phyloP scores from a whole-genome alignment of 305 asterid genomes.

The Salvia sclarea region DNA sequence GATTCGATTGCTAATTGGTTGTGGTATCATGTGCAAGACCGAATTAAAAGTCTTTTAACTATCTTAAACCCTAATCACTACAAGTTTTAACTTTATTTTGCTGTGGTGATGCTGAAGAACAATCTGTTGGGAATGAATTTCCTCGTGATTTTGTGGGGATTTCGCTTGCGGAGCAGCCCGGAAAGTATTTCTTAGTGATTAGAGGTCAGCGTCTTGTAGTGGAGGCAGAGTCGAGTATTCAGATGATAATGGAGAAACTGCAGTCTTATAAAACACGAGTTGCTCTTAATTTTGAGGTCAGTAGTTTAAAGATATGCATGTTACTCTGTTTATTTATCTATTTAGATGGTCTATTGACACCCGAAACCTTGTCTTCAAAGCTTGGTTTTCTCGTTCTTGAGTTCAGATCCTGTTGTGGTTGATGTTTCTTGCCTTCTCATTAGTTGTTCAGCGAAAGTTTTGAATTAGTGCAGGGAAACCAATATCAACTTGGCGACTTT shows the following conservation, averaged over 20 bases:
- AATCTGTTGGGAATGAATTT: conserved; percentile 52
- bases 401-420: no score
- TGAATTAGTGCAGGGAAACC: conserved; percentile 57
- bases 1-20: conserved; percentile 7
- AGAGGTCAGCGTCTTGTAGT: conserved; percentile 83
- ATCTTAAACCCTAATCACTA: neutral
- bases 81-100: neutral
- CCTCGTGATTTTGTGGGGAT: conserved; percentile 93
- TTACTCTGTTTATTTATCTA: neutral
- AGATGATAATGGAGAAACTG: conserved; percentile 84
- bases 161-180: conserved; percentile 84
- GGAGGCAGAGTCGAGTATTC: conserved; percentile 84
- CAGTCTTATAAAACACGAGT: conserved; percentile 86
- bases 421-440: no score
- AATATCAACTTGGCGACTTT: conserved; percentile 86
- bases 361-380: no score
- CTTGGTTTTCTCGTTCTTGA: no score
- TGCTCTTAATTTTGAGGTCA: conserved; percentile 84
- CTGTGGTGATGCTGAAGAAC: conserved; percentile 47
- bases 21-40: neutral
- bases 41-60: neutral
- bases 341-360: no score
- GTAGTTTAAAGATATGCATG: conserved; percentile 23
- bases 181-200: conserved; percentile 72
- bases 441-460: conserved; percentile 19